Evolutionary conservation across 2,329 filamentous ascomycete genomes (phyloP), one percentile per base, ranked within the genome.

Genomic region (Talaromyces marneffei): DNA sequence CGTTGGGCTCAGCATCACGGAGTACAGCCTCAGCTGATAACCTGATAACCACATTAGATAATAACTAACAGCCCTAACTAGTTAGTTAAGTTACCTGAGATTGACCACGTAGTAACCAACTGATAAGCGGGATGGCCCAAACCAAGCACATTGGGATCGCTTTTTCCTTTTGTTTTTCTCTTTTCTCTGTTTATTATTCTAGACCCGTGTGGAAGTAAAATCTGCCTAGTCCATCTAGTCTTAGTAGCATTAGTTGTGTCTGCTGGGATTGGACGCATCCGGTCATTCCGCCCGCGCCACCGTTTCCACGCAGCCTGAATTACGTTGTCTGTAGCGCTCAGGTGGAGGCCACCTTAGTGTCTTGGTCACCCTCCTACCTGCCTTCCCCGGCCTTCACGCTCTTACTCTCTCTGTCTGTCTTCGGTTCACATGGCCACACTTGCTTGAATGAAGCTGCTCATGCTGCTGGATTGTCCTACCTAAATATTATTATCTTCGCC

Each of bases 351-450:
- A 46, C 55, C 60, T 63, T 63, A 46, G 61, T 63, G 20, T 20
- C 35, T 39, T 40, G 39, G 20, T 55, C 50, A 53, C 50, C 29
- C 20, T 52, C 29, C 48, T 18, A 18, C 48, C 29, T 52, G n/a
- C 48, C 48, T 52, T 52, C 18, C 48, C 48, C 29, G 29, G 29
- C 29, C 7, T 23, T 33, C 29, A 18, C 56, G 27, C 29, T 6
- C 33, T 23, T 12, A n/a, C 14, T 31, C 33, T 14, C 61, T 61
- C 62, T 66, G 64, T 65, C 18, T 33, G 9, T 33, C 29, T 7
- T 27, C 29, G 16, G 48, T 67, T 67, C 69, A 66, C 68, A 72
- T 71, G 69, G 70, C 69, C 69, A 68, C 68, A 65, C 52, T 40
- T 58, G n/a, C 3, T 35, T 52, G 48, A 52, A 33, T 52, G 27